phyloP scores from a whole-genome alignment of 108 stramenopile species.

The Fistulifera solaris region DNA sequence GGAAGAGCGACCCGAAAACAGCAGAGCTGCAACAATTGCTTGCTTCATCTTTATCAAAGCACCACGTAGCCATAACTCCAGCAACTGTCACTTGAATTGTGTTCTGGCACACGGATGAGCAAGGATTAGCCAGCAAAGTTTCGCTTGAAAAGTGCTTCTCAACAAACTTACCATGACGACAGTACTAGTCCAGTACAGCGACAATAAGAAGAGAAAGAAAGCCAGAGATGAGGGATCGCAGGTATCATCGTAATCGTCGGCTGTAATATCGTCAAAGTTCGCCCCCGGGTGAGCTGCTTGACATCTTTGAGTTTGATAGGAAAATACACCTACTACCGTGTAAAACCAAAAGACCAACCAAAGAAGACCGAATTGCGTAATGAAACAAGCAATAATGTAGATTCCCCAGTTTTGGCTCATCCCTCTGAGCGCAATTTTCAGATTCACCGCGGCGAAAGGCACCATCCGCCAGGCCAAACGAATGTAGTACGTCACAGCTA shows the following conservation, averaged over 20 bases:
- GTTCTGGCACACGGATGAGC: conserved; percentile 19
- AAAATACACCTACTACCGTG: conserved; percentile 13
- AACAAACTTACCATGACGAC: conserved; percentile 46
- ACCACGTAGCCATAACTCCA: conserved; percentile 82
- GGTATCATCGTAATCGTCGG: conserved; percentile 6
- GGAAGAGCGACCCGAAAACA: conserved; percentile 29
- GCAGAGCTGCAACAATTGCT: conserved; percentile 34
- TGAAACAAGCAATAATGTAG: conserved; percentile 26
- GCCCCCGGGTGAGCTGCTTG: background rate
- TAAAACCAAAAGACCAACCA: conserved; percentile 61
- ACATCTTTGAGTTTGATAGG: conserved; percentile 5
- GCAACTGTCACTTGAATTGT: conserved; percentile 56
- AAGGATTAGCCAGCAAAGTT: background rate
- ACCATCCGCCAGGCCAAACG: conserved; percentile 11
- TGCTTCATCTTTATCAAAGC: conserved; percentile 40
- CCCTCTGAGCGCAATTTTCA: conserved; percentile 32
- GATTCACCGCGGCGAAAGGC: conserved; percentile 27
- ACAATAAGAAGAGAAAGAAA: conserved; percentile 37
- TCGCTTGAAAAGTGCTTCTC: background rate
- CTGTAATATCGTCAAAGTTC: background rate
- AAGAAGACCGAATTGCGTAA: conserved; percentile 30
- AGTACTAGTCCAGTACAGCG: conserved; percentile 55
- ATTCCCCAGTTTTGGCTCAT: conserved; percentile 35
- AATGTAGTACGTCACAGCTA: conserved; percentile 7
- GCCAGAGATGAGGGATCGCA: conserved; percentile 3